These are phyloP conservation scores for Lepidium africanum DNA, from an alignment of 345 rosid species.

Conservation along the genomic window DNA sequence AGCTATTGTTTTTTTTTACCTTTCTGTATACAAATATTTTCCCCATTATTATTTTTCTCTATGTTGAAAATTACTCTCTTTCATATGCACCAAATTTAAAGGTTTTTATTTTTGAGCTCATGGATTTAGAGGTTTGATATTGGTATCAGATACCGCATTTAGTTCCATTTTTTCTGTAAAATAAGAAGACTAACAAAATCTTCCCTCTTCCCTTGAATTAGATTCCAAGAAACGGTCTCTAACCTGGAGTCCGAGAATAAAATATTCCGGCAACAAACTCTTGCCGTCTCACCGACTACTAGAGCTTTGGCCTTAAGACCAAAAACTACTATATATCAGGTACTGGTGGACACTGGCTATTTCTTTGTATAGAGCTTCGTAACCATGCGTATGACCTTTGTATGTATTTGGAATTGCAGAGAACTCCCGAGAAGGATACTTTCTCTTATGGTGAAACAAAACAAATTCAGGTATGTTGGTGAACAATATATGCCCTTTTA, in stretches of 20 bases:
- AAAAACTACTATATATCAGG: conserved; percentile 67
- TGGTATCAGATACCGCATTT: not conserved
- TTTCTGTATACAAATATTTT: not conserved
- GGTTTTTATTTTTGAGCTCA: not conserved
- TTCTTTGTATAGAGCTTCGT: not conserved
- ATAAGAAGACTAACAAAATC: not conserved
- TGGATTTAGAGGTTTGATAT: not conserved
- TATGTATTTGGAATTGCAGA: conserved; percentile 42
- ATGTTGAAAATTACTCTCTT: not conserved
- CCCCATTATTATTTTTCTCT: not conserved
- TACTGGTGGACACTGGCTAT: conserved; percentile 21
- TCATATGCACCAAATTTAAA: not conserved
- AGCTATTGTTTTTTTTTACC: not conserved
- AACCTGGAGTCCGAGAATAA: conserved; percentile 90
- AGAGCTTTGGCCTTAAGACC: conserved; percentile 51
- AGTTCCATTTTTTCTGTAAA: not conserved
- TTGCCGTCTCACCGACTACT: conserved; percentile 71
- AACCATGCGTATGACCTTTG: conserved; percentile 3
- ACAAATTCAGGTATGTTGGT: conserved; percentile 36
- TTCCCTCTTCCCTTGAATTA: not conserved
- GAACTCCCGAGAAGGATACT: conserved; percentile 61
- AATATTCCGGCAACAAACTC: conserved; percentile 82
- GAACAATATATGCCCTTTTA: not conserved
- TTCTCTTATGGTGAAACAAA: conserved; percentile 57
- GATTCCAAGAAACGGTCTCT: conserved; percentile 59